Evolutionary conservation across 176 grass and related monocot genomes (phyloP), one percentile per base, ranked within the genome.

Genomic region (Phoenix dactylifera): DNA sequence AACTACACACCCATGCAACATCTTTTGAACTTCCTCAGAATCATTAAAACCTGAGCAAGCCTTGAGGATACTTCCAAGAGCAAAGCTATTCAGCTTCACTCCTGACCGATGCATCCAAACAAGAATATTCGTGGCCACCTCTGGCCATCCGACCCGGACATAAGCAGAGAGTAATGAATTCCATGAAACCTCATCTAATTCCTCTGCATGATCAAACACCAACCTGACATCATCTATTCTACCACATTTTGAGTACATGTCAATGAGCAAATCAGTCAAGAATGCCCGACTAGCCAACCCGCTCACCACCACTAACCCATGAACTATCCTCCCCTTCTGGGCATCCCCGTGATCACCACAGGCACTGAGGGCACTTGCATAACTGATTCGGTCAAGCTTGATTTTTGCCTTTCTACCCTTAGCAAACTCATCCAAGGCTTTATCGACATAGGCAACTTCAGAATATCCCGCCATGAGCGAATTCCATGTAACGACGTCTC

Each of bases 51-150:
- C 67, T 0, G 72, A 66, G 32, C 82, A 83, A 80, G 82, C 80
- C 75, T 89, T 95, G 1, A 89, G 59, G 52, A 89, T 83, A 12
- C 66, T 63, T 12, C 76, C 72, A 26, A 95, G 50, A 30, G 90
- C 66, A 50, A 89, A 86, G 67, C 72, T 75, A 39, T 84, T 79
- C 1, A 95, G 67, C 68, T 65, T 84, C 4, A 81, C 76, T 22
- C 76, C 79, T 0, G 76, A 86, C 16, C 86, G 29, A 63, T 95
- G 90, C 90, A 95, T 89, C 86, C 83, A 83, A 51, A 89, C 79
- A 52, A 95, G 82, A 70, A 95, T 63, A 60, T 84, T 72, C 35
- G 62, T 54, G 0, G 73, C 90, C 39, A 95, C 86, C 63, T 95
- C 79, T 0, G 79, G 82, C 86, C 86, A 86, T 5, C 74, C 74